Conservation (phyloP, 805 yeast genomes). For the Jamesozyma spencerorum region DNA sequence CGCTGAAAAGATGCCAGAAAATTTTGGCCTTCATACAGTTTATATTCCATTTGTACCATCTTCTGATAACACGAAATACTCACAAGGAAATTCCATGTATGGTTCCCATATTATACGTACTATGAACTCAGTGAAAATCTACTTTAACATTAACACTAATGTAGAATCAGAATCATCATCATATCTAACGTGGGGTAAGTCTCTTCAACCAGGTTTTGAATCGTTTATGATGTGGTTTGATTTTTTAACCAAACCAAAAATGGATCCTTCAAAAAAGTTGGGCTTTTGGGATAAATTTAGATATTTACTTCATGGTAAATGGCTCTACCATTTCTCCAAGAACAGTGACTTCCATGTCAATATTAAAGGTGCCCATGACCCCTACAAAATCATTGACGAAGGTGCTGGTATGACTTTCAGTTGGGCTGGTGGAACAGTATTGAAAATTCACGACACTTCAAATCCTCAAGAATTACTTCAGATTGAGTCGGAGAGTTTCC, state of each 20-base stretch:
- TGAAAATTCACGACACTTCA: conserved; percentile 43
- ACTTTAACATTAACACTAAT: conserved; percentile 39
- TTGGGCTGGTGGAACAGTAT: conserved; percentile 48
- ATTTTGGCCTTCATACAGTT: conserved; percentile 38
- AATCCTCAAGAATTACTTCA: conserved; percentile 42
- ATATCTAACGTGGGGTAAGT: conserved; percentile 53
- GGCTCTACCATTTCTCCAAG: conserved; percentile 38
- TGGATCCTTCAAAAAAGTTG: conserved; percentile 52
- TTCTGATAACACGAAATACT: conserved; percentile 27
- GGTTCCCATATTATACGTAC: conserved; percentile 53
- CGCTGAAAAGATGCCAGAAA: conserved; percentile 44
- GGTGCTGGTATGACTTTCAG: conserved; percentile 57
- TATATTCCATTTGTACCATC: conserved; percentile 54
- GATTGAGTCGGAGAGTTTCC: conserved; percentile 47
- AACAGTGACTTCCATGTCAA: conserved; percentile 48
- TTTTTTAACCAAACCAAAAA: conserved; percentile 57
- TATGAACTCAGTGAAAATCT: conserved; percentile 51
- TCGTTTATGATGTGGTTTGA: conserved; percentile 59
- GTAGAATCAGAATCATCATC: conserved; percentile 41
- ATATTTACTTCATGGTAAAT: conserved; percentile 43
- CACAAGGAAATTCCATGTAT: conserved; percentile 40
- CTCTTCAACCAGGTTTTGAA: conserved; percentile 51
- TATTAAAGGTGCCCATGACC: conserved; percentile 51
- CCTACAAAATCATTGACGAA: conserved; percentile 47
- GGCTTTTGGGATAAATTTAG: conserved; percentile 71